phyloP scores from a whole-genome alignment of 2,329 filamentous ascomycete genomes.

The Ceratocystis colombiana region DNA sequence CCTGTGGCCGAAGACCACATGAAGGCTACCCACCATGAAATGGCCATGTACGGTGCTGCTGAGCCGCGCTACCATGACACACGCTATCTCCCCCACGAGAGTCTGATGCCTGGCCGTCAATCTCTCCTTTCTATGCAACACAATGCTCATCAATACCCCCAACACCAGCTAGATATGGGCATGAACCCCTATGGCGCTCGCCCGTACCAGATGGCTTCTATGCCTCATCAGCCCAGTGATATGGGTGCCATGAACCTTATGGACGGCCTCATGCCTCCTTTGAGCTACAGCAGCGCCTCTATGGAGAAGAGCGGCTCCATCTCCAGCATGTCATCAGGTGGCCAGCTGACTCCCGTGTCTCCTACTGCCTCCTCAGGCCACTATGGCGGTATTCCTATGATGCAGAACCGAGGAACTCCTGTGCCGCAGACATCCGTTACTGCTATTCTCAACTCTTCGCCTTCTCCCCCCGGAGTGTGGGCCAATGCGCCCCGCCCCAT shows the following conservation, averaged over 20 bases:
- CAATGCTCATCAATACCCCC: constrained; percentile 20
- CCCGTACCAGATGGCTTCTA: constrained; percentile 16
- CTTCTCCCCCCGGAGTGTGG: constrained; percentile 18
- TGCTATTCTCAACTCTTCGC: constrained; percentile 24
- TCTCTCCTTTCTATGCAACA: constrained; percentile 16
- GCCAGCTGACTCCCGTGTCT: constrained; percentile 20
- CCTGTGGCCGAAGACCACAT: constrained; percentile 7
- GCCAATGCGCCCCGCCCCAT: constrained; percentile 13
- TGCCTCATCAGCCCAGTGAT: constrained; percentile 3
- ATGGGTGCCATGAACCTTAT: background rate
- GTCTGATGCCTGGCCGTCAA: constrained; percentile 19
- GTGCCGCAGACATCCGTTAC: constrained; percentile 20
- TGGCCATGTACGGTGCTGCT: constrained; percentile 19
- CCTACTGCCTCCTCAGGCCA: constrained; percentile 16
- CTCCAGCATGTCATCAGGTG: constrained; percentile 21
- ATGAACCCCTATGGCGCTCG: constrained; percentile 20
- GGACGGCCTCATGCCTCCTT: constrained; percentile 1
- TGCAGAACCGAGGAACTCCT: constrained; percentile 3
- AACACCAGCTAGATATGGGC: constrained; percentile 18
- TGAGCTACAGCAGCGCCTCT: constrained; percentile 10
- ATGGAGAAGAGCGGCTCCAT: constrained; percentile 22
- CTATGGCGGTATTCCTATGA: background rate
- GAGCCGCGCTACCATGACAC: constrained; percentile 17
- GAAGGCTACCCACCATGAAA: constrained; percentile 16
- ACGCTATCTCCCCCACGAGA: constrained; percentile 9